Percentiles rank a stretch among this genome's conserved stretches.
Evolutionary conservation across 177 flowering plant genomes (phyloP).

Genomic region (Telopea speciosissima): DNA sequence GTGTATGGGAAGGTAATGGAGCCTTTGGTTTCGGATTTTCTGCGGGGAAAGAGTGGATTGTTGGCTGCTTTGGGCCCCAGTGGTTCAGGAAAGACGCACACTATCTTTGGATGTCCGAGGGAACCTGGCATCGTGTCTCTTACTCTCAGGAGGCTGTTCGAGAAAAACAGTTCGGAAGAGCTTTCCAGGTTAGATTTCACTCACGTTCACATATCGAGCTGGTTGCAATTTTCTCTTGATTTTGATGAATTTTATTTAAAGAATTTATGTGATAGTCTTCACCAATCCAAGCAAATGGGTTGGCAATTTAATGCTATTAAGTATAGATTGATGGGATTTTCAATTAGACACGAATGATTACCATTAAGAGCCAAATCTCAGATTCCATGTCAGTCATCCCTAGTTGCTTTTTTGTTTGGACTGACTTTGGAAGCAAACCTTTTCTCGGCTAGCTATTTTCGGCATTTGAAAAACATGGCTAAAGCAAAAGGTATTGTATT

Average conservation of each 20-base stretch:
- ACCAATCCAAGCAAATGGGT: background rate
- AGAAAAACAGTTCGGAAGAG: constrained; percentile 9
- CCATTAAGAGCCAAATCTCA: background rate
- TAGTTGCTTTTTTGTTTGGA: no score
- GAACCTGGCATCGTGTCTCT: constrained; percentile 80
- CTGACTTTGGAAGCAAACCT: no score
- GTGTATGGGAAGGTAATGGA: constrained; percentile 60
- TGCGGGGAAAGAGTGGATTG: constrained; percentile 70
- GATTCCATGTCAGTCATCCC: background rate
- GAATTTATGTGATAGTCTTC: background rate
- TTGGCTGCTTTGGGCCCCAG: constrained; percentile 82
- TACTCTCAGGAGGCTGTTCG: constrained; percentile 48
- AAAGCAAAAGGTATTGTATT: no score
- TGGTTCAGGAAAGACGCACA: constrained; percentile 96
- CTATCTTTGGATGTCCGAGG: constrained; percentile 65
- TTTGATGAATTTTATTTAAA: no score
- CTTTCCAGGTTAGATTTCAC: background rate
- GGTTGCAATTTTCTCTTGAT: no score
- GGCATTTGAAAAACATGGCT: no score
- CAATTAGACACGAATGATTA: background rate
- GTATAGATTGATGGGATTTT: no score
- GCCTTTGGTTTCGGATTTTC: constrained; percentile 67
- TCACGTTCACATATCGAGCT: no score
- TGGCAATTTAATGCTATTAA: background rate
- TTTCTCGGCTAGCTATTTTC: no score